Percentiles rank a stretch among this genome's conserved stretches.
phyloP scores from a whole-genome alignment of 306 rosid genomes.

The Begonia loranthoides region DNA sequence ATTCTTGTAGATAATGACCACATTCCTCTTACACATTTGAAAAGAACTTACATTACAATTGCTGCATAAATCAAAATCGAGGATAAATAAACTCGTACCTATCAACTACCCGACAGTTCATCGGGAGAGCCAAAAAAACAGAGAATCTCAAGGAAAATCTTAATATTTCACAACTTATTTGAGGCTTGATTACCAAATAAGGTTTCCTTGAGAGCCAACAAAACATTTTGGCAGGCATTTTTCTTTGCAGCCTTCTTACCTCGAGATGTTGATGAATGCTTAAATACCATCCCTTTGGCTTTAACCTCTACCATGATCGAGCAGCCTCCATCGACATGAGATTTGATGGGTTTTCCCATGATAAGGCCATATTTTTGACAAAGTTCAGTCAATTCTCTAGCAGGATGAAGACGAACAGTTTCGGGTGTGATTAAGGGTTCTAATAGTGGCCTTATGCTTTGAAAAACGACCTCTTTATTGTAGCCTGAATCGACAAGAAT shows the following conservation, averaged over 20 bases:
- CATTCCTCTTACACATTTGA: too few species aligned
- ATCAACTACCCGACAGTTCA: too few species aligned
- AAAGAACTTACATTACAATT: too few species aligned
- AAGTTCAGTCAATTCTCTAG: constrained; percentile 28
- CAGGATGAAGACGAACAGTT: constrained; percentile 38
- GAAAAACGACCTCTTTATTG: constrained; percentile 32
- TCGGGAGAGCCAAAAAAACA: too few species aligned
- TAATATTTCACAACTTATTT: too few species aligned
- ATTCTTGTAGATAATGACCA: too few species aligned
- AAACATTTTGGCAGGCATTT: constrained; percentile 34
- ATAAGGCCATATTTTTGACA: constrained; percentile 26
- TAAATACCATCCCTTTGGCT: constrained; percentile 25
- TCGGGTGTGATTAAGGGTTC: constrained; percentile 62
- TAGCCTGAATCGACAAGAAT: constrained; percentile 58
- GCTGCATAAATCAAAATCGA: too few species aligned
- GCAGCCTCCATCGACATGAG: constrained; percentile 9
- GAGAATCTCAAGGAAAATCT: too few species aligned
- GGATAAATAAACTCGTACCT: background rate
- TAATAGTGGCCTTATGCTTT: constrained; percentile 48
- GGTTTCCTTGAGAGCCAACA: constrained; percentile 29
- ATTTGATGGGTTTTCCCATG: constrained; percentile 1
- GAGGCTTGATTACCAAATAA: too few species aligned
- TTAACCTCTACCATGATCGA: constrained; percentile 24
- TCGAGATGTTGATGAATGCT: constrained; percentile 7
- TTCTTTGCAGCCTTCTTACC: constrained; percentile 25